These are phyloP conservation scores for Tetrapisispora namnaoensis DNA, from an alignment of 805 yeast genomes.

Conservation along the genomic window DNA sequence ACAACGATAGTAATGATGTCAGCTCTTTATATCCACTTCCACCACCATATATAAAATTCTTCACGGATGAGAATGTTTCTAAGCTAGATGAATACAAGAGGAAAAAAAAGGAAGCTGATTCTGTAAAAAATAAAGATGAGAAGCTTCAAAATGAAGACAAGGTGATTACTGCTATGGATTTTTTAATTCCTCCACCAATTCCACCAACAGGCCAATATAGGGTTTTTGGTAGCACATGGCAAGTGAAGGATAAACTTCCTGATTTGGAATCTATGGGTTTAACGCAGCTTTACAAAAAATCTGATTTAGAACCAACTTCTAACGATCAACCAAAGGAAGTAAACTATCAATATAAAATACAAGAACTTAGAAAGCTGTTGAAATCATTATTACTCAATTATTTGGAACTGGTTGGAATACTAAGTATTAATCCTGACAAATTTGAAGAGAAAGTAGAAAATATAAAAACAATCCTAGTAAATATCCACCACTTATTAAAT, in stretches of 20 bases:
- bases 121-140: neutral
- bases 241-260: constrained; percentile 61
- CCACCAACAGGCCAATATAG: constrained; percentile 63
- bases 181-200: constrained; percentile 52
- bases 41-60: constrained; percentile 69
- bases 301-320: neutral
- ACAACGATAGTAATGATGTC: constrained; percentile 25
- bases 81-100: constrained; percentile 28
- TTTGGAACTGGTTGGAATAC: constrained; percentile 69
- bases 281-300: constrained; percentile 50
- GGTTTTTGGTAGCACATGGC: constrained; percentile 89
- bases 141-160: constrained; percentile 25
- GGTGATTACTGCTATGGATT: constrained; percentile 35
- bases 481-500: constrained; percentile 84
- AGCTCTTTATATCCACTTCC: constrained; percentile 91
- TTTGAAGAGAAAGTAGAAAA: constrained; percentile 61
- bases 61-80: constrained; percentile 57
- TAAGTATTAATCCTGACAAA: constrained; percentile 62
- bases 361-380: constrained; percentile 69
- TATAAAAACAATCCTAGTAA: constrained; percentile 69
- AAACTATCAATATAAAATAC: constrained; percentile 42
- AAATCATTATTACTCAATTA: constrained; percentile 73
- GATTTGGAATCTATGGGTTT: constrained; percentile 69
- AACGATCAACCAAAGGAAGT: constrained; percentile 12
- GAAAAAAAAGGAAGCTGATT: constrained; percentile 12